Conservation (phyloP, 2,329 filamentous ascomycete genomes). For the Pezicula carpinea region DNA sequence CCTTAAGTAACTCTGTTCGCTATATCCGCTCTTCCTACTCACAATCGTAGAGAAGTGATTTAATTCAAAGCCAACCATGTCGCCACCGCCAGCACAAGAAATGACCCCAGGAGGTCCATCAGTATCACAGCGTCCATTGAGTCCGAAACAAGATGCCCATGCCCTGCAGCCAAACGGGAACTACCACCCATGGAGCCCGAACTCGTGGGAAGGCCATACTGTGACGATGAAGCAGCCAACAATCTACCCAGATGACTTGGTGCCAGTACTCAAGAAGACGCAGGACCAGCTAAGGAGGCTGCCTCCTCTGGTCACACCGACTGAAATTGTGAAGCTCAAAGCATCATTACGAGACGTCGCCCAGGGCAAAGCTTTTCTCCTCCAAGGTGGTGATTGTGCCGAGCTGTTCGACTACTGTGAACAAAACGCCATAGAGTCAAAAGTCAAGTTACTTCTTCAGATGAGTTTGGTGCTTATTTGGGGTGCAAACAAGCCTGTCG, state of each 20-base stretch:
- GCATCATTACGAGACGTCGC: constrained; percentile 79
- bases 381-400: constrained; percentile 95
- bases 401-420: constrained; percentile 97
- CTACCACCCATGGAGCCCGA: background rate
- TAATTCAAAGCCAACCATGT: too few species aligned
- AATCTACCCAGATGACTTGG: background rate
- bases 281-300: constrained; percentile 49
- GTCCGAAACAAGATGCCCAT: too few species aligned
- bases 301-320: constrained; percentile 74
- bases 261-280: background rate
- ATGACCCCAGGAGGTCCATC: too few species aligned
- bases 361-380: constrained; percentile 82
- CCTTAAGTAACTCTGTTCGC: too few species aligned
- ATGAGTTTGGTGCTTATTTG: constrained; percentile 96
- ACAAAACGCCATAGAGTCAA: constrained; percentile 83
- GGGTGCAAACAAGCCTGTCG: constrained; percentile 75
- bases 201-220: background rate
- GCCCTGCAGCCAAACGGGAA: background rate
- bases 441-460: constrained; percentile 93
- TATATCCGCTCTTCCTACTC: too few species aligned
- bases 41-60: too few species aligned
- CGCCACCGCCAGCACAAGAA: too few species aligned
- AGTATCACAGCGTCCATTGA: too few species aligned
- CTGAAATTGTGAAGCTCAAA: constrained; percentile 77
- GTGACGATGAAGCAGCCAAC: background rate